phyloP scores from a whole-genome alignment of 2,329 filamentous ascomycete species.

The Neonectria neomacrospora region DNA sequence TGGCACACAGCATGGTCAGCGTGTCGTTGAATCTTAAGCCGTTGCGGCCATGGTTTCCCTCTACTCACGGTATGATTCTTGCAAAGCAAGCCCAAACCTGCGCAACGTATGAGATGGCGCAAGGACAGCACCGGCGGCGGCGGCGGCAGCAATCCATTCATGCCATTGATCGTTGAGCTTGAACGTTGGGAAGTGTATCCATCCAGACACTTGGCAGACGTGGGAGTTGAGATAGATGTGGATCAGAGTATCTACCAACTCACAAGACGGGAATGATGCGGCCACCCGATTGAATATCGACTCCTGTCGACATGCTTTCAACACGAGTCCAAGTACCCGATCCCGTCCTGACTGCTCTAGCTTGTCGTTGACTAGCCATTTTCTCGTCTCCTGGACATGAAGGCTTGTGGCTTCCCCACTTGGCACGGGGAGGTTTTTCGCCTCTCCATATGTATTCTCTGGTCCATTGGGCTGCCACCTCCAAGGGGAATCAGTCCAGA shows the following conservation, averaged over 20 bases:
- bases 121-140: constrained; percentile 69
- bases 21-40: background rate
- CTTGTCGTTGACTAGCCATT: constrained; percentile 54
- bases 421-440: constrained; percentile 58
- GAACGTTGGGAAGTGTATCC: constrained; percentile 71
- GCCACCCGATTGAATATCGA: constrained; percentile 63
- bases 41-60: background rate
- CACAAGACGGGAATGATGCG: constrained; percentile 70
- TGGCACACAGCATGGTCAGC: constrained; percentile 22
- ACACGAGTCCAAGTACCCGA: constrained; percentile 70
- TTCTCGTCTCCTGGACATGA: constrained; percentile 53
- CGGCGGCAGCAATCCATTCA: constrained; percentile 69
- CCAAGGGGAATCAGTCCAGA: constrained; percentile 64
- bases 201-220: constrained; percentile 66
- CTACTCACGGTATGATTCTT: constrained; percentile 60
- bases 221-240: constrained; percentile 70
- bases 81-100: constrained; percentile 68
- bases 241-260: constrained; percentile 69
- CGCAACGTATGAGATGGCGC: constrained; percentile 68
- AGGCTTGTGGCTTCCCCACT: constrained; percentile 51
- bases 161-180: constrained; percentile 65
- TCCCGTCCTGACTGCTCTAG: constrained; percentile 65
- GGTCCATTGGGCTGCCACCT: constrained; percentile 59
- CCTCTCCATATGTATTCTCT: constrained; percentile 58
- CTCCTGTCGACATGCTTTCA: constrained; percentile 66